A percentile compares a stretch with the other conserved stretches of the same genome.
Conservation (phyloP, 805 yeast genomes). For the Grigorovia humatica region DNA sequence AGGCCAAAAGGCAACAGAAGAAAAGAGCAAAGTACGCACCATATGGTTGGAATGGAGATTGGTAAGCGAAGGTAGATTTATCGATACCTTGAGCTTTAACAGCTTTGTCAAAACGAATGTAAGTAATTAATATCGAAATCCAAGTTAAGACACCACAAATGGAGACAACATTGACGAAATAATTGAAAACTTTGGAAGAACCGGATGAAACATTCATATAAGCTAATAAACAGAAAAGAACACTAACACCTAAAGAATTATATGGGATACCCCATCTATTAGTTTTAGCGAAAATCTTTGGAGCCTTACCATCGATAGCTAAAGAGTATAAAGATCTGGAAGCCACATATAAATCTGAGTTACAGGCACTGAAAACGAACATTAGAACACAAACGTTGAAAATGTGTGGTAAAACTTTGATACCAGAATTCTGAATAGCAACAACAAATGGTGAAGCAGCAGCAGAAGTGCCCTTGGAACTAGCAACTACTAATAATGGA, state of each 20-base stretch:
- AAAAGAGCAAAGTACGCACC: conserved; percentile 50
- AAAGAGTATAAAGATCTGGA: conserved; percentile 67
- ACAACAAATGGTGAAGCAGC: conserved; percentile 79
- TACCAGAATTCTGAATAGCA: conserved; percentile 57
- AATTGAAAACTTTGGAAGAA: conserved; percentile 48
- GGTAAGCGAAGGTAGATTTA: conserved; percentile 45
- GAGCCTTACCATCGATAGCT: conserved; percentile 66
- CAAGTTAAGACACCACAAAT: conserved; percentile 68
- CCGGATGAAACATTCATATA: conserved; percentile 56
- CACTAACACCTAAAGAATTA: conserved; percentile 41
- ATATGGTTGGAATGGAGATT: conserved; percentile 61
- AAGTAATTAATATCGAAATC: conserved; percentile 60
- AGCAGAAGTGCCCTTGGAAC: conserved; percentile 42
- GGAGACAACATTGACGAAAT: conserved; percentile 68
- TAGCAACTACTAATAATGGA: conserved; percentile 40
- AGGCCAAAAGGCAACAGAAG: conserved; percentile 43
- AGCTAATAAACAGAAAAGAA: conserved; percentile 51
- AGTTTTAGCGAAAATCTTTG: conserved; percentile 52
- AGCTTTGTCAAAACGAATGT: conserved; percentile 55
- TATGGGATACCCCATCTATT: conserved; percentile 64
- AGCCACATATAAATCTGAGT: conserved; percentile 68
- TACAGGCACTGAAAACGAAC: conserved; percentile 73
- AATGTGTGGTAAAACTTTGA: conserved; percentile 58
- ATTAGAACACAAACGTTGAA: conserved; percentile 69
- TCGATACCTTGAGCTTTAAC: conserved; percentile 56